These are phyloP conservation scores for Penicillium malachiteum DNA, from an alignment of 495 filamentous ascomycete genomes.

Conservation along the genomic window DNA sequence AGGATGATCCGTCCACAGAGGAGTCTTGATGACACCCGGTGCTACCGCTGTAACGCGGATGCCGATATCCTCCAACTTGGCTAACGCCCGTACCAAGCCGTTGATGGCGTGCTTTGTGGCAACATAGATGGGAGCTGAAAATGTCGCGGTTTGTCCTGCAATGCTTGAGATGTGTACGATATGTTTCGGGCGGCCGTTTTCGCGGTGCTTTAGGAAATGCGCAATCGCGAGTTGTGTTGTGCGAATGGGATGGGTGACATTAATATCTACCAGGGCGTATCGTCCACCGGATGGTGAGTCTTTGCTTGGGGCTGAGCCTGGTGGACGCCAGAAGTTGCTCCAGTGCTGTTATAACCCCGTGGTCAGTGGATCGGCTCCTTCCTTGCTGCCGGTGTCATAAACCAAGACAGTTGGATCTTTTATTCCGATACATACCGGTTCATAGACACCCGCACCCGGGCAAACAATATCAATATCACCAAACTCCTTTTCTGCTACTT, in stretches of 20 bases:
- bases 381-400: background rate
- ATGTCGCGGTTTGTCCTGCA: conserved; percentile 54
- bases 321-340: conserved; percentile 67
- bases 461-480: conserved; percentile 63
- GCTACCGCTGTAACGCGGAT: conserved; percentile 66
- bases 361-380: background rate
- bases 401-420: background rate
- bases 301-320: conserved; percentile 47
- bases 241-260: conserved; percentile 68
- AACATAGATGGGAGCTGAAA: conserved; percentile 57
- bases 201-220: conserved; percentile 45
- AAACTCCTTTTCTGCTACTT: conserved; percentile 52
- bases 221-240: conserved; percentile 63
- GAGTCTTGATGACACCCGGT: conserved; percentile 65
- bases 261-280: conserved; percentile 64
- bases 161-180: conserved; percentile 63
- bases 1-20: conserved; percentile 67
- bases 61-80: conserved; percentile 48
- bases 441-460: conserved; percentile 68
- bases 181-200: conserved; percentile 42
- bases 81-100: conserved; percentile 57
- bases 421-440: conserved; percentile 46
- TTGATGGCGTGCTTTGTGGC: conserved; percentile 63
- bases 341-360: conserved; percentile 40
- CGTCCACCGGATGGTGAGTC: conserved; percentile 45